These are phyloP conservation scores for Arachis monticola DNA, from an alignment of 331 rosid species.

Conservation along the genomic window DNA sequence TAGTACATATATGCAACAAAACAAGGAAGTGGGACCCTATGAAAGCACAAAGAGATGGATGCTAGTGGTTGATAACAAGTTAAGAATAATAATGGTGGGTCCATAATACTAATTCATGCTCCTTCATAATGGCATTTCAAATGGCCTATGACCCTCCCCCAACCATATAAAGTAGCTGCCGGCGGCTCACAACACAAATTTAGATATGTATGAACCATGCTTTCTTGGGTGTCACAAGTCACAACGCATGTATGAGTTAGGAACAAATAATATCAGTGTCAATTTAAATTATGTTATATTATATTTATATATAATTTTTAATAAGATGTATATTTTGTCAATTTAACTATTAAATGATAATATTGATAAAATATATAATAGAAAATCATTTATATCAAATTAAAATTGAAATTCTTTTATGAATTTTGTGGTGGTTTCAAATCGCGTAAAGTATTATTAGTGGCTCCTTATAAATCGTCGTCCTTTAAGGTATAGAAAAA, in stretches of 20 bases:
- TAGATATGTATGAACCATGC: background rate
- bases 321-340: too few species aligned
- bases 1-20: background rate
- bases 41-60: conserved; percentile 31
- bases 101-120: background rate
- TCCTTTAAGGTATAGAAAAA: too few species aligned
- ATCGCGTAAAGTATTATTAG: too few species aligned
- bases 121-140: background rate
- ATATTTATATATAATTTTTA: too few species aligned
- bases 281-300: too few species aligned
- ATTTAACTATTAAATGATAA: too few species aligned
- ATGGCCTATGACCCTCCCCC: conserved; percentile 26
- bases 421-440: too few species aligned
- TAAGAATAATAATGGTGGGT: conserved; percentile 9
- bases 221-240: background rate
- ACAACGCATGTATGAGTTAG: background rate
- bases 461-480: too few species aligned
- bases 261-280: background rate
- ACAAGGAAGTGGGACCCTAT: conserved; percentile 9
- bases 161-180: conserved; percentile 19
- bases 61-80: conserved; percentile 21
- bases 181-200: conserved; percentile 33
- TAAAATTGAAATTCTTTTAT: too few species aligned
- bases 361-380: too few species aligned
- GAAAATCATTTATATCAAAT: too few species aligned